Conservation (phyloP, 176 grass and related monocot genomes). For the Alloteropsis semialata region DNA sequence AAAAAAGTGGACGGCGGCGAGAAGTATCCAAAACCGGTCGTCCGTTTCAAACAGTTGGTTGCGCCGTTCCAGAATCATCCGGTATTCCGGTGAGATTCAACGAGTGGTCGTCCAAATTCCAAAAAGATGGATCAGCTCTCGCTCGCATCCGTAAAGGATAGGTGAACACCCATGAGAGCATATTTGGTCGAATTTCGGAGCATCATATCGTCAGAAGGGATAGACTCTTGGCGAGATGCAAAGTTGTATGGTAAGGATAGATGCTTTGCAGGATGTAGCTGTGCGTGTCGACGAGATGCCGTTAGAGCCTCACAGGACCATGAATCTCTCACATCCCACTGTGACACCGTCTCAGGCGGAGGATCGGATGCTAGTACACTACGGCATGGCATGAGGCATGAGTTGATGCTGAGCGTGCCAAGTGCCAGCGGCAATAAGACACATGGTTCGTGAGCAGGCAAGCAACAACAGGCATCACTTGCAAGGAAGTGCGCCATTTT, state of each 20-base stretch:
- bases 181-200: background rate
- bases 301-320: background rate
- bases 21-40: background rate
- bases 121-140: background rate
- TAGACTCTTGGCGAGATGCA: background rate
- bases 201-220: background rate
- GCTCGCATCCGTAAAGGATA: too few relatives aligned
- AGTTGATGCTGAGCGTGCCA: background rate
- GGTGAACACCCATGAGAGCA: too few relatives aligned
- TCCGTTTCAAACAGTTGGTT: background rate
- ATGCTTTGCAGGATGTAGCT: background rate
- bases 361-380: background rate
- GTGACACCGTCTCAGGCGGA: too few relatives aligned
- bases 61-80: background rate
- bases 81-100: background rate
- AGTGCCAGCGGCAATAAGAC: background rate
- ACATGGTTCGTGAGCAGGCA: constrained; percentile 14
- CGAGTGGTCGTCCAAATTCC: background rate
- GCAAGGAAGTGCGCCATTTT: constrained; percentile 25
- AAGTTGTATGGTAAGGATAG: background rate
- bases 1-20: background rate
- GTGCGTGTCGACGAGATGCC: background rate
- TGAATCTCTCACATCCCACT: too few relatives aligned
- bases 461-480: constrained; percentile 28
- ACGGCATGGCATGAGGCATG: background rate